Evolutionary conservation across 257 asterid species (phyloP).

Genomic region (Salvia hispanica): DNA sequence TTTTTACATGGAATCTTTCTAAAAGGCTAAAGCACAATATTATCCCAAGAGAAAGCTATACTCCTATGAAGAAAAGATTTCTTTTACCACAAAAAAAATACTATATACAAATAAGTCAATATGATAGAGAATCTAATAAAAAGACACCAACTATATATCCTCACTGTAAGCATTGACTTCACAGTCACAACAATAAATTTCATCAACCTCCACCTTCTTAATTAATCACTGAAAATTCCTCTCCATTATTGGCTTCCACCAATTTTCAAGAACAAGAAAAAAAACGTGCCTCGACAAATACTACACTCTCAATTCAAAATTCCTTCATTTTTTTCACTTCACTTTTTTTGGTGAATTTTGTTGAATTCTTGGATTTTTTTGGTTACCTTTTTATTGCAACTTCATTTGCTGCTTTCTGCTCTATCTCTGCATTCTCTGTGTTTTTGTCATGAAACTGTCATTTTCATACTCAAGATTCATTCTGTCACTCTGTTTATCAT

Average conservation of each 20-base stretch:
- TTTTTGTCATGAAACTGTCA: neutral
- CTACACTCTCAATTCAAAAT: constrained; percentile 23
- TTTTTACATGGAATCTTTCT: too few species aligned
- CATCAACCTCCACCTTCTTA: constrained; percentile 29
- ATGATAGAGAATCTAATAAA: neutral
- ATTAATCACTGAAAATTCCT: constrained; percentile 23
- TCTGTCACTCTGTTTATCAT: constrained; percentile 34
- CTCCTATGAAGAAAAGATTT: too few species aligned
- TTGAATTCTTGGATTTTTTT: constrained; percentile 14
- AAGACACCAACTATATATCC: neutral
- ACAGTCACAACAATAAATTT: constrained; percentile 31
- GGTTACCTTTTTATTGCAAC: neutral
- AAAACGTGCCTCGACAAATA: constrained; percentile 31
- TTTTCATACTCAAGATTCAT: constrained; percentile 36
- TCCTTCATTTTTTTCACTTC: neutral
- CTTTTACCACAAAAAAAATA: neutral
- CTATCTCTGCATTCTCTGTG: neutral
- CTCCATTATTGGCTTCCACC: constrained; percentile 31
- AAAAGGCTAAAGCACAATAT: too few species aligned
- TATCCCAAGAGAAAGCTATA: too few species aligned
- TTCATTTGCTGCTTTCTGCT: neutral
- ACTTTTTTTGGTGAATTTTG: too few species aligned
- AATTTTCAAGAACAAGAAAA: constrained; percentile 32
- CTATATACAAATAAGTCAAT: neutral
- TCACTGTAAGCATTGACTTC: constrained; percentile 4